Conservation (phyloP, 202 grass and related monocot genomes). For the Alloteropsis angusta region DNA sequence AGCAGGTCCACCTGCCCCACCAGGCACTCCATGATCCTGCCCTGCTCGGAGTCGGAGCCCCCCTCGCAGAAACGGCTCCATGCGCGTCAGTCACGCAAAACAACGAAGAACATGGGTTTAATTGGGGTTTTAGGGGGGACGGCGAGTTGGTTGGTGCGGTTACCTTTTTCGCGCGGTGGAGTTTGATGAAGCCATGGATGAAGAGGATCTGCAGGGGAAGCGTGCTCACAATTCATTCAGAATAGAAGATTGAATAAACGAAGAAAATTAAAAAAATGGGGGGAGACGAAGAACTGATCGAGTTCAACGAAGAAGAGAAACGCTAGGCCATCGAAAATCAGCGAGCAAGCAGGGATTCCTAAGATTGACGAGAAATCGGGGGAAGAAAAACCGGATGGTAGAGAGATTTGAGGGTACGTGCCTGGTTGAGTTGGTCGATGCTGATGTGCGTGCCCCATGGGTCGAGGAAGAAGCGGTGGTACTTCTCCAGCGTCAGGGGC, state of each 20-base stretch:
- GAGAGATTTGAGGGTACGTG: neutral
- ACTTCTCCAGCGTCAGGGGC: conserved; percentile 33
- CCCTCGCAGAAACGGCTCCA: neutral
- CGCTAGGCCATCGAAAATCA: neutral
- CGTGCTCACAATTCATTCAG: neutral
- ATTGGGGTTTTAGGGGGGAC: neutral
- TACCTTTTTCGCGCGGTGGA: neutral
- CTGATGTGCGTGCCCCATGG: conserved; percentile 14
- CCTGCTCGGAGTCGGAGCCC: neutral
- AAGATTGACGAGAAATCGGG: neutral
- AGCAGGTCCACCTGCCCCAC: conserved; percentile 37
- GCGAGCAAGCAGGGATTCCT: neutral
- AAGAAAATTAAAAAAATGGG: neutral
- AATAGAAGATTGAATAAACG: neutral
- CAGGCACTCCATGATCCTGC: conserved; percentile 8
- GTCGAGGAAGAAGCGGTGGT: conserved; percentile 36
- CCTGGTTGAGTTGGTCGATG: conserved; percentile 30
- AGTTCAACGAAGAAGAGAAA: neutral
- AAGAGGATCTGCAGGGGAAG: conserved; percentile 21
- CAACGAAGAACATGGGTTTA: neutral
- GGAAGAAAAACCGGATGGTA: neutral
- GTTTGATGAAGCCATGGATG: conserved; percentile 34
- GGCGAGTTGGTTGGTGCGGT: neutral
- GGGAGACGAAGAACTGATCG: neutral
- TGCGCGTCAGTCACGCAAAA: neutral